Evolutionary conservation across 345 rosid genomes (phyloP).

Genomic region (Lagerstroemia speciosa): DNA sequence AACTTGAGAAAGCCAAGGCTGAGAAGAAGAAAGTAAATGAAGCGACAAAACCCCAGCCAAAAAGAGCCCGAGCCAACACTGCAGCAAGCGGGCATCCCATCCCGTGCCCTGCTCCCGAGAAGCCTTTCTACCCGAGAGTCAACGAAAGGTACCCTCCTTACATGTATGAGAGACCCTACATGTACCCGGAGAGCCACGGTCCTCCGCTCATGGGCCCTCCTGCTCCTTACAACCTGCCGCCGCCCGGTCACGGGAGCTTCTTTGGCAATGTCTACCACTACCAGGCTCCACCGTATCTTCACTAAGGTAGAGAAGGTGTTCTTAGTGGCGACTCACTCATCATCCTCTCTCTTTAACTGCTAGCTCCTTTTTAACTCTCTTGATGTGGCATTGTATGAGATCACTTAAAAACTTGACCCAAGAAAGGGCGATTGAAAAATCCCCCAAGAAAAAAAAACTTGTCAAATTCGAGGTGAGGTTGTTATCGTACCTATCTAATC

Average conservation of each 20-base stretch:
- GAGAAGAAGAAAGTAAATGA: slow-evolving; percentile 83
- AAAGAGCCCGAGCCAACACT: slow-evolving; percentile 76
- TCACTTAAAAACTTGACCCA: background rate
- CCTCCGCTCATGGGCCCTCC: slow-evolving; percentile 32
- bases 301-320: slow-evolving; percentile 31
- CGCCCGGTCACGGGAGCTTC: slow-evolving; percentile 77
- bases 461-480: no score
- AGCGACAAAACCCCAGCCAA: slow-evolving; percentile 79
- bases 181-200: slow-evolving; percentile 50
- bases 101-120: slow-evolving; percentile 32
- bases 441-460: no score
- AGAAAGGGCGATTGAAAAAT: no score
- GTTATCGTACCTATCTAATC: no score
- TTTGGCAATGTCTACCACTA: slow-evolving; percentile 89
- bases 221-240: slow-evolving; percentile 53
- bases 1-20: no score
- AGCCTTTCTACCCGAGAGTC: slow-evolving; percentile 53
- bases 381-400: slow-evolving; percentile 10
- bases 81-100: slow-evolving; percentile 61
- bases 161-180: slow-evolving; percentile 71
- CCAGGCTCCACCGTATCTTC: slow-evolving; percentile 69
- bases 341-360: slow-evolving; percentile 8
- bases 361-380: slow-evolving; percentile 2
- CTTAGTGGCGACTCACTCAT: background rate
- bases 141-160: slow-evolving; percentile 72